phyloP scores from a whole-genome alignment of 495 filamentous ascomycete species.

The Hypoxylon subgilvum region DNA sequence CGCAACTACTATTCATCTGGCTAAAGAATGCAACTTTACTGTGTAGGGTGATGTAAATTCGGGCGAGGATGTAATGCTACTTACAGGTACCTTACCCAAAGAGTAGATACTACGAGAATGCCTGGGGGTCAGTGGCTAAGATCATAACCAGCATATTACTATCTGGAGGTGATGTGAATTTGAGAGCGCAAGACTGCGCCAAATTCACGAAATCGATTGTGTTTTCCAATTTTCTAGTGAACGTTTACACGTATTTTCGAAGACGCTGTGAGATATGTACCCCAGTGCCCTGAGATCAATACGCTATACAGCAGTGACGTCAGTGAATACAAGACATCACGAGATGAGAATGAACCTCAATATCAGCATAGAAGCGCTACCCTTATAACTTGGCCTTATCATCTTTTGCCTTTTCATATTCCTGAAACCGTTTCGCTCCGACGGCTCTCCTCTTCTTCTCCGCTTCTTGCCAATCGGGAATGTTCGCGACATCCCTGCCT shows the following conservation, averaged over 20 bases:
- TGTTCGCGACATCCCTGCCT: constrained; percentile 24
- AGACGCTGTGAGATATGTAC: background rate
- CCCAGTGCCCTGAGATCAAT: background rate
- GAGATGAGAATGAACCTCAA: too few species aligned
- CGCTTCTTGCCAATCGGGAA: constrained; percentile 27
- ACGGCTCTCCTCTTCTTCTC: constrained; percentile 55
- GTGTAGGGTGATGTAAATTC: too few species aligned
- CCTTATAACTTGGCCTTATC: constrained; percentile 55
- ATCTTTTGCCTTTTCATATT: constrained; percentile 35
- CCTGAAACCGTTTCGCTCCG: constrained; percentile 53
- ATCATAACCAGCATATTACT: background rate
- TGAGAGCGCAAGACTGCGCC: too few species aligned
- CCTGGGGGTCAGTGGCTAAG: background rate
- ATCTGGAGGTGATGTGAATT: background rate
- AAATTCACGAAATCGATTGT: too few species aligned
- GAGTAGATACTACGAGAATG: background rate
- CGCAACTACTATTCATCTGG: too few species aligned
- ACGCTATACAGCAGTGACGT: constrained; percentile 11
- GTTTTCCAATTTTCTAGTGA: too few species aligned
- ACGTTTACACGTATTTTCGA: background rate
- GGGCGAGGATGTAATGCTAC: too few species aligned
- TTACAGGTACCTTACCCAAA: too few species aligned
- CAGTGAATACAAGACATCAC: background rate
- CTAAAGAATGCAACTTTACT: too few species aligned
- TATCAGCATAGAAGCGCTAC: background rate